Percentiles rank a stretch among this genome's conserved stretches.
Evolutionary conservation across 176 grass and related monocot species (phyloP).

Genomic region (Oryza longistaminata): DNA sequence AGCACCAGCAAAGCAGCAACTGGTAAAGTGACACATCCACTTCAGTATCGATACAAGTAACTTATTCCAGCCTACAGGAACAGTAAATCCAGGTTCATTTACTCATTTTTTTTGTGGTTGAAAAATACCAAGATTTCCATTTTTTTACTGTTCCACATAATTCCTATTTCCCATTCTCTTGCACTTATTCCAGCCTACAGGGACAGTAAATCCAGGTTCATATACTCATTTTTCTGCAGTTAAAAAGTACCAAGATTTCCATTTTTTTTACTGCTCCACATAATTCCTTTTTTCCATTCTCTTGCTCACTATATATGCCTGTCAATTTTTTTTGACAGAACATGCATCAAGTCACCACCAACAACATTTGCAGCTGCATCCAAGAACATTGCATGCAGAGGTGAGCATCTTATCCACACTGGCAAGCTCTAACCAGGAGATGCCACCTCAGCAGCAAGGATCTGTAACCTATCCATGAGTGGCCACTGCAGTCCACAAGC

Average conservation of each 20-base stretch:
- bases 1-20: not conserved
- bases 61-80: not conserved
- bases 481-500: slow-evolving; percentile 58
- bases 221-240: not conserved
- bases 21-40: not conserved
- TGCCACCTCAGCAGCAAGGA: slow-evolving; percentile 68
- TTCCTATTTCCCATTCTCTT: not conserved
- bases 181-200: not conserved
- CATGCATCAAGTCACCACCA: not conserved
- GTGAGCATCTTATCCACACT: slow-evolving; percentile 60
- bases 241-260: not conserved
- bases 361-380: not conserved
- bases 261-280: not conserved
- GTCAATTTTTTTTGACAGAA: not conserved
- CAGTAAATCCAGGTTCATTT: not conserved
- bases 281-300: not conserved
- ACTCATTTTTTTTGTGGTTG: not conserved
- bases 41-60: not conserved
- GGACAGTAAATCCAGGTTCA: not conserved
- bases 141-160: not conserved
- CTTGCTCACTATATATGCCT: not conserved
- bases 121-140: not conserved
- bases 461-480: slow-evolving; percentile 60
- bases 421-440: slow-evolving; percentile 48
- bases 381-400: not conserved